phyloP scores from a whole-genome alignment of 2,329 filamentous ascomycete genomes.

The Colletotrichum trifolii region DNA sequence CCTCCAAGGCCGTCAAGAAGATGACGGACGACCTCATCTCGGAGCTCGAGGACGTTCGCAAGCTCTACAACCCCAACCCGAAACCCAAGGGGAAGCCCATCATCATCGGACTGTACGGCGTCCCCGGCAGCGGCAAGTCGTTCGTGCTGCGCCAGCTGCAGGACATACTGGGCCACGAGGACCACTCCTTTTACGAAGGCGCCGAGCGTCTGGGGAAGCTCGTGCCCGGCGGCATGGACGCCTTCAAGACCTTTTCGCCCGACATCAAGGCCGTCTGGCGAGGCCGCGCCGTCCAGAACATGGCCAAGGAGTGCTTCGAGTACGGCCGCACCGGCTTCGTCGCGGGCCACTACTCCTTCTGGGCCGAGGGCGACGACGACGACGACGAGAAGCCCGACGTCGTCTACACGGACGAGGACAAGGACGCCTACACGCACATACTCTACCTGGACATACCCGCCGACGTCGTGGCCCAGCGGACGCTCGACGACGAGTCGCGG shows the following conservation, averaged over 20 bases:
- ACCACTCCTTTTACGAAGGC: conserved; percentile 64
- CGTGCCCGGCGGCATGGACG: conserved; percentile 57
- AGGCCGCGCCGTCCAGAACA: conserved; percentile 55
- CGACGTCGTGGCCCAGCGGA: conserved; percentile 49
- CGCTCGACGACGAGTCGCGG: conserved; percentile 50
- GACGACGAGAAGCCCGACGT: conserved; percentile 34
- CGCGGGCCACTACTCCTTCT: conserved; percentile 67
- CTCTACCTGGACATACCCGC: conserved; percentile 62
- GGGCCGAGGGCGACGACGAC: conserved; percentile 48
- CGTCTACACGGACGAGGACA: conserved; percentile 58
- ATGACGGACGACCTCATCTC: too few species aligned
- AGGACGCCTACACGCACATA: conserved; percentile 65
- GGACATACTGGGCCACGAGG: conserved; percentile 43
- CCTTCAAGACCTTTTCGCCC: conserved; percentile 55
- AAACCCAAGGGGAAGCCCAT: conserved; percentile 43
- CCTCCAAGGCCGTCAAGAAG: too few species aligned
- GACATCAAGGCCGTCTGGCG: conserved; percentile 53
- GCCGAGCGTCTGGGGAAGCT: conserved; percentile 57
- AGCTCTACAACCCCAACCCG: too few species aligned
- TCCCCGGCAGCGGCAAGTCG: conserved; percentile 66
- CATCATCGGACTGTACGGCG: conserved; percentile 65
- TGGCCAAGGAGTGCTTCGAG: conserved; percentile 50
- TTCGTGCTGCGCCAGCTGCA: conserved; percentile 55
- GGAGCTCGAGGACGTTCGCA: too few species aligned
- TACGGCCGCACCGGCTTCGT: conserved; percentile 57